Percentiles rank a stretch among this genome's conserved stretches.
Conservation (phyloP, 164 flowering plant species). For the Chimonanthus praecox region DNA sequence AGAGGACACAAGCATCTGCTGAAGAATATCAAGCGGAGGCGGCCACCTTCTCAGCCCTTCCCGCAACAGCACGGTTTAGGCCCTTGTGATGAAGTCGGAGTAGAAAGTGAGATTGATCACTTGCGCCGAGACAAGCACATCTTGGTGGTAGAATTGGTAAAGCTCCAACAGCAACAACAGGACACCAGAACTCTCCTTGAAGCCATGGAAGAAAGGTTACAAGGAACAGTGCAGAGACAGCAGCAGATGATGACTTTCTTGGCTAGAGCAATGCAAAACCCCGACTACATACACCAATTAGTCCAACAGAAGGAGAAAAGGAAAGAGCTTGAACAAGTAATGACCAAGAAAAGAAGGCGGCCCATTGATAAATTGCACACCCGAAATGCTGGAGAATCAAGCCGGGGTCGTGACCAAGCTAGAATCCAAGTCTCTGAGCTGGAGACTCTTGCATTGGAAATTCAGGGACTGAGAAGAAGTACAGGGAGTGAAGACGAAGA, state of each 20-base stretch:
- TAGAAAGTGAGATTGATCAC: slow-evolving; percentile 51
- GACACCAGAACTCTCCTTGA: slow-evolving; percentile 34
- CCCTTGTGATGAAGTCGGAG: slow-evolving; percentile 59
- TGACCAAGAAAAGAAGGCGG: slow-evolving; percentile 53
- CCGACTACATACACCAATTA: slow-evolving; percentile 48
- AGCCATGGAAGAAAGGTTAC: slow-evolving; percentile 50
- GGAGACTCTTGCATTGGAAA: slow-evolving; percentile 38
- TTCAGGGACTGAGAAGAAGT: slow-evolving; percentile 32
- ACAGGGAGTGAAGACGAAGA: not conserved
- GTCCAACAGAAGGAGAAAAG: slow-evolving; percentile 43
- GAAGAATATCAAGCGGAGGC: slow-evolving; percentile 64
- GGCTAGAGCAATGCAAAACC: slow-evolving; percentile 65
- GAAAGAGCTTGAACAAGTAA: slow-evolving; percentile 47
- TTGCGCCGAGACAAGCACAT: slow-evolving; percentile 62
- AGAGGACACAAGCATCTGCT: slow-evolving; percentile 65
- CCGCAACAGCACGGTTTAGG: slow-evolving; percentile 28
- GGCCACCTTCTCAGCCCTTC: slow-evolving; percentile 19
- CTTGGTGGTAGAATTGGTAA: slow-evolving; percentile 55
- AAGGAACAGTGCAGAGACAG: slow-evolving; percentile 55
- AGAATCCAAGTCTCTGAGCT: slow-evolving; percentile 33
- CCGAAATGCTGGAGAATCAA: slow-evolving; percentile 16
- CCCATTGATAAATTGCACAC: slow-evolving; percentile 34
- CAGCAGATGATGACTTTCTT: slow-evolving; percentile 73
- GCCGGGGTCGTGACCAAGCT: slow-evolving; percentile 8
- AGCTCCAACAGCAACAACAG: slow-evolving; percentile 75